Evolutionary conservation across 148 eudicot genomes (phyloP).

Genomic region (Amaranthus palmeri): DNA sequence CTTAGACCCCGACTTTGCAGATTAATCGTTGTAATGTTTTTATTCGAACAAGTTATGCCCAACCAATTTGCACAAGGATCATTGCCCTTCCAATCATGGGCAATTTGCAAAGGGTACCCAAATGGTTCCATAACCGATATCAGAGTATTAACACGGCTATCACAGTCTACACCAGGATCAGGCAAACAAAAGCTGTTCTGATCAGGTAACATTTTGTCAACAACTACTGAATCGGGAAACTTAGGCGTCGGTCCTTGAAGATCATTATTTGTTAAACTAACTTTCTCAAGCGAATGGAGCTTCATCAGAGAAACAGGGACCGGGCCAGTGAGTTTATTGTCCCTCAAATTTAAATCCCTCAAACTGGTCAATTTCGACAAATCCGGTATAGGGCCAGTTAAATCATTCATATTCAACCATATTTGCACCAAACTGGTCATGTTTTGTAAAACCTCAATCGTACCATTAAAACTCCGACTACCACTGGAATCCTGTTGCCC

Average conservation of each 20-base stretch:
- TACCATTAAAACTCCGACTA: slow-evolving; percentile 42
- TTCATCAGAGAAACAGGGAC: slow-evolving; percentile 50
- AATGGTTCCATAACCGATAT: slow-evolving; percentile 44
- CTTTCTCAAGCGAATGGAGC: slow-evolving; percentile 31
- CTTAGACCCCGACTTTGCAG: slow-evolving; percentile 41
- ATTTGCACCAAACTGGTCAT: slow-evolving; percentile 62
- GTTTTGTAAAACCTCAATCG: slow-evolving; percentile 52
- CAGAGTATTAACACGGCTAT: slow-evolving; percentile 45
- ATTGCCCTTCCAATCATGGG: slow-evolving; percentile 63
- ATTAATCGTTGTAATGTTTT: slow-evolving; percentile 54
- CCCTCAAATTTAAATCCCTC: slow-evolving; percentile 57
- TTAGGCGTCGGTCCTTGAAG: slow-evolving; percentile 69
- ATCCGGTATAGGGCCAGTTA: slow-evolving; percentile 84
- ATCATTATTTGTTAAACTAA: slow-evolving; percentile 61
- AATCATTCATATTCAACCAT: slow-evolving; percentile 61
- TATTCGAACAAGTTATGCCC: slow-evolving; percentile 49
- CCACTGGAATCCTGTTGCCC: slow-evolving; percentile 46
- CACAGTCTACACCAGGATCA: slow-evolving; percentile 52
- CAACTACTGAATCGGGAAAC: slow-evolving; percentile 36
- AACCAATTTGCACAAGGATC: slow-evolving; percentile 57
- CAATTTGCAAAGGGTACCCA: slow-evolving; percentile 59
- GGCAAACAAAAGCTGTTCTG: slow-evolving; percentile 63
- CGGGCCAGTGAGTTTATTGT: slow-evolving; percentile 63
- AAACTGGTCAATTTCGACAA: slow-evolving; percentile 37
- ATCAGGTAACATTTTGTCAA: slow-evolving; percentile 28